A percentile compares a stretch with the other conserved stretches of the same genome.
Conservation (phyloP, 2,329 filamentous ascomycete species). For the Myriosclerotinia duriaeana region DNA sequence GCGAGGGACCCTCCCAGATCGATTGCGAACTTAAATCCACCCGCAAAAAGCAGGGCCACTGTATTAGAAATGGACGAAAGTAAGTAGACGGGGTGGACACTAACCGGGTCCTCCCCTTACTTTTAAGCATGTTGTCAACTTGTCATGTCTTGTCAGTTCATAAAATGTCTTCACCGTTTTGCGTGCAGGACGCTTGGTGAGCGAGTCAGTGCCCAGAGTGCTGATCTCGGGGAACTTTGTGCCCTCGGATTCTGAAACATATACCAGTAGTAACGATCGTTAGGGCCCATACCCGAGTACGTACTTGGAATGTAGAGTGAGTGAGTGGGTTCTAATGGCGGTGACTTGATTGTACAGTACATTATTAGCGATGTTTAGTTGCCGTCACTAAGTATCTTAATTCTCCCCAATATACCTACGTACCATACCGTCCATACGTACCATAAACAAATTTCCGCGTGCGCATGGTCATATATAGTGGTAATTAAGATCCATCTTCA, state of each 20-base stretch:
- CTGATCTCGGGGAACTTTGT: background rate
- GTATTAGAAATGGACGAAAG: background rate
- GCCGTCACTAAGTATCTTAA: background rate
- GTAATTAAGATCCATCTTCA: slow-evolving; percentile 17
- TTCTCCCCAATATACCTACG: background rate
- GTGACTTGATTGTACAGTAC: slow-evolving; percentile 7
- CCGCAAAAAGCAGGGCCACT: background rate
- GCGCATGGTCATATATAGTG: background rate
- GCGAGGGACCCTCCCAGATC: slow-evolving; percentile 11
- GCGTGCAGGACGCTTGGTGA: slow-evolving; percentile 12
- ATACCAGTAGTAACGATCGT: slow-evolving; percentile 14
- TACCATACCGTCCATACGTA: background rate
- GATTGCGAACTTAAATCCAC: slow-evolving; percentile 5
- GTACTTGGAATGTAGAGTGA: background rate
- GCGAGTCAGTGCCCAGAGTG: slow-evolving; percentile 16
- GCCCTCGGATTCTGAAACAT: slow-evolving; percentile 17
- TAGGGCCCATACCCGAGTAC: background rate
- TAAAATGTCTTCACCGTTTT: slow-evolving; percentile 17
- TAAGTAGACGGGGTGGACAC: background rate
- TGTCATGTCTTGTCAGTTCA: background rate
- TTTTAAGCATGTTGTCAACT: background rate
- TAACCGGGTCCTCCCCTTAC: background rate
- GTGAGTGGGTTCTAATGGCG: slow-evolving; percentile 1
- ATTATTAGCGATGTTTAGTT: slow-evolving; percentile 1
- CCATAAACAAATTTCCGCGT: slow-evolving; percentile 10